Percentiles rank a stretch among this genome's conserved stretches.
Evolutionary conservation across 169 alveolate species (phyloP).

Genomic region (Blepharisma undulans): DNA sequence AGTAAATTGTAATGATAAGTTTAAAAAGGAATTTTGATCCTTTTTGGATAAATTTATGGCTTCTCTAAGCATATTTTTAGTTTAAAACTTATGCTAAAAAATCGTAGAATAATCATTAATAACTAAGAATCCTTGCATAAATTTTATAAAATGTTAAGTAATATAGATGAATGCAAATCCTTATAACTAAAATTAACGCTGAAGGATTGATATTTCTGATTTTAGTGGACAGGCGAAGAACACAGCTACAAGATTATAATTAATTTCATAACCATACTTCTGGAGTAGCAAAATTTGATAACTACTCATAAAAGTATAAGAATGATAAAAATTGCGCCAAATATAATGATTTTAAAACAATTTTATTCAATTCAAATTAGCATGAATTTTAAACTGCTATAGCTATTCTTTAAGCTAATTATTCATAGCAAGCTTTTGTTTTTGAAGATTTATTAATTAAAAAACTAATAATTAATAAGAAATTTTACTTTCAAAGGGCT

Average conservation of each 20-base stretch:
- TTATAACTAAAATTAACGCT: not conserved
- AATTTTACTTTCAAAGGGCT: too few species aligned
- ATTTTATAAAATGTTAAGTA: too few species aligned
- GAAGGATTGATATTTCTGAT: too few species aligned
- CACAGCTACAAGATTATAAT: too few species aligned
- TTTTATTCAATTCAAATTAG: not conserved
- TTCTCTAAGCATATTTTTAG: not conserved
- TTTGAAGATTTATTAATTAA: too few species aligned
- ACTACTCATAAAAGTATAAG: too few species aligned
- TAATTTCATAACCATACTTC: too few species aligned
- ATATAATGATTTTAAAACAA: too few species aligned
- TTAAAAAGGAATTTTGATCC: not conserved
- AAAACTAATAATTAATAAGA: too few species aligned
- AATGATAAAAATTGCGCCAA: not conserved
- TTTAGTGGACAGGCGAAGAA: too few species aligned
- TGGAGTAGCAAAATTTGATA: too few species aligned
- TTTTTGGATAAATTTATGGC: not conserved
- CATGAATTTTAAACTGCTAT: not conserved
- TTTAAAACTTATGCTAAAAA: not conserved
- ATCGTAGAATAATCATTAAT: not conserved
- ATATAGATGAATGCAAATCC: not conserved
- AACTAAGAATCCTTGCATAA: not conserved
- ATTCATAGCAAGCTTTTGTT: not conserved
- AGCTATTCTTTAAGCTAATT: not conserved
- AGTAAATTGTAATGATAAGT: not conserved